phyloP scores from a whole-genome alignment of 225 moss, liverwort and hornwort genomes.

The Marchantia polymorpha region DNA sequence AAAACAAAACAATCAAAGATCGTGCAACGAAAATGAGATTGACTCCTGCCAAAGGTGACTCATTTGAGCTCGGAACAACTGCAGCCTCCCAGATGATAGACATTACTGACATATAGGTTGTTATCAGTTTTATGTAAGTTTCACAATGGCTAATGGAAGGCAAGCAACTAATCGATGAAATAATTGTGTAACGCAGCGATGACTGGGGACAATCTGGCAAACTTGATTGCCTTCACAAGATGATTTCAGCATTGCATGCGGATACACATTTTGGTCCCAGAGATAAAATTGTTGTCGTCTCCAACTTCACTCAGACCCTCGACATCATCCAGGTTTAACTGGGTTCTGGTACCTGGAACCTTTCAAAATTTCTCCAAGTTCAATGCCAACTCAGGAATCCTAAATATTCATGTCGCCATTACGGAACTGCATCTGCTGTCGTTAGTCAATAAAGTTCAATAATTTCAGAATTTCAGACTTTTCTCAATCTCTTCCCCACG shows the following conservation, averaged over 20 bases:
- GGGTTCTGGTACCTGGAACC: neutral
- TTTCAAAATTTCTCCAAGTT: neutral
- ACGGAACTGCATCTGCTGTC: neutral
- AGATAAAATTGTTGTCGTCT: conserved; percentile 80
- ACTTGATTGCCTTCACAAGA: conserved; percentile 47
- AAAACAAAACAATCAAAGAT: conserved; percentile 26
- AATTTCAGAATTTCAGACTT: too few species aligned
- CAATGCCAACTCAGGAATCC: neutral
- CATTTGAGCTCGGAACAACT: neutral
- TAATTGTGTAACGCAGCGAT: neutral
- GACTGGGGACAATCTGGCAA: conserved; percentile 72
- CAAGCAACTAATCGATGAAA: neutral
- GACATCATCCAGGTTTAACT: conserved; percentile 66
- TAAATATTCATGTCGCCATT: too few species aligned
- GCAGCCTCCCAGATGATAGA: neutral
- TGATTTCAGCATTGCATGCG: conserved; percentile 34
- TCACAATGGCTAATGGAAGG: neutral
- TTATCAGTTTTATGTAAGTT: neutral
- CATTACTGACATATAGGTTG: neutral
- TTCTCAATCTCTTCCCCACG: neutral
- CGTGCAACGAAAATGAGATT: neutral
- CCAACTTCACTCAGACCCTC: conserved; percentile 82
- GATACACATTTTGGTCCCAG: conserved; percentile 30
- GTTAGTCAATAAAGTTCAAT: neutral
- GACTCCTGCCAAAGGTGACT: conserved; percentile 40